These are phyloP conservation scores for Pseudozyma pruni DNA, from an alignment of 1,284 basidiomycete species.

Conservation along the genomic window DNA sequence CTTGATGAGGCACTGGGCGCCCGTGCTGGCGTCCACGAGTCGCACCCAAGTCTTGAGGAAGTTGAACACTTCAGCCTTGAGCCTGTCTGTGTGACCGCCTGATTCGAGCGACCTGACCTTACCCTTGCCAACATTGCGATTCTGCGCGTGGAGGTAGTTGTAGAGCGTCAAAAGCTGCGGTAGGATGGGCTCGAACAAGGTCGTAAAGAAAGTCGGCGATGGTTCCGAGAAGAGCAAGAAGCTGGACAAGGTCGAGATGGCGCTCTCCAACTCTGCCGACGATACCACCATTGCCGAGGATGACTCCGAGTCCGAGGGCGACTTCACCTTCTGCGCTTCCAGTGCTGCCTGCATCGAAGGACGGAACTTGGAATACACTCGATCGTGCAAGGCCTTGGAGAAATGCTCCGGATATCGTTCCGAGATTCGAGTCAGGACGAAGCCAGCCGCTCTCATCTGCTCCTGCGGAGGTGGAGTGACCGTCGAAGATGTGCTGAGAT, in stretches of 20 bases:
- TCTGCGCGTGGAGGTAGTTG: constrained; percentile 15
- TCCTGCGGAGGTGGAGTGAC: constrained; percentile 42
- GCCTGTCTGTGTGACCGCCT: constrained; percentile 13
- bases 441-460: constrained; percentile 57
- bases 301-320: background rate
- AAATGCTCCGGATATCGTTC: constrained; percentile 38
- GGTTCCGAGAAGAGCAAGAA: constrained; percentile 59
- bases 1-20: constrained; percentile 10
- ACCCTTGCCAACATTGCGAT: constrained; percentile 8
- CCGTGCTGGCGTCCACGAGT: constrained; percentile 40
- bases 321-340: too few relatives aligned
- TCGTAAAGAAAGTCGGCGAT: constrained; percentile 52
- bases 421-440: constrained; percentile 47
- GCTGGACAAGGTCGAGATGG: constrained; percentile 39
- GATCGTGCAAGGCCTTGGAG: constrained; percentile 14
- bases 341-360: constrained; percentile 7
- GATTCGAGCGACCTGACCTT: constrained; percentile 32
- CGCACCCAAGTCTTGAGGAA: constrained; percentile 55
- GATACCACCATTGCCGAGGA: constrained; percentile 8
- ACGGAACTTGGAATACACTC: constrained; percentile 27
- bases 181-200: constrained; percentile 44
- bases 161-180: constrained; percentile 53
- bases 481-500: constrained; percentile 22
- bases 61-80: constrained; percentile 37
- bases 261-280: constrained; percentile 15